Evolutionary conservation across 345 rosid species (phyloP), one percentile per base, ranked within the genome.

Genomic region (Pistacia integerrima): DNA sequence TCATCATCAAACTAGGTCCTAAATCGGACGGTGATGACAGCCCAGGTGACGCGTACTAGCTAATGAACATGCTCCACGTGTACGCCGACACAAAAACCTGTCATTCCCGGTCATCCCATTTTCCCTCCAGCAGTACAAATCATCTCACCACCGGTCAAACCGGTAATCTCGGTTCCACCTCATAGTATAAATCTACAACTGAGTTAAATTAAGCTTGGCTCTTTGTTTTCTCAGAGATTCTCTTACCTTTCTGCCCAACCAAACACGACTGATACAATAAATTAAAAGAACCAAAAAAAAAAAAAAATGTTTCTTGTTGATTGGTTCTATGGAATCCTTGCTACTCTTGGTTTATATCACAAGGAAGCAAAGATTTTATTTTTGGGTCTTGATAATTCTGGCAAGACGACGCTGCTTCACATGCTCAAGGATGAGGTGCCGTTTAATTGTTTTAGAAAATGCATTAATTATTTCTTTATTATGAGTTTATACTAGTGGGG

Each of bases 291-390:
- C 11, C 0, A 16, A 48, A 25, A 25, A 2, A 54, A 48, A 2
- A 52, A 1, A 11, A 51, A 68, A 70, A 94, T 94, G 97, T 94
- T 94, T 82, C 81, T 92, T 38, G 75, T 89, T 17, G 98, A 92
- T 76, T 94, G 97, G 97, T 92, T 92, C 81, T 94, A 92, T 75
- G 98, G 93, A 58, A 81, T 94, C 57, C 86, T 92, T 6, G 90
- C 94, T 11, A 82, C 97, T 51, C 87, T 90, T 16, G 98, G 97
- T 56, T 78, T 94, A 35, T 88, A 90, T 91, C 93, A 94, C 77
- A 94, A 94, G 67, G 97, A 94, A 70, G 98, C 98, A 0, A 92
- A 92, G 88, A 92, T 94, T 78, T 79, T 94, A 85, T 92, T 94
- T 79, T 71, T 92, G 56, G 98, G 98, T 3, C 98, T 94, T 16